A percentile compares a stretch with the other conserved stretches of the same genome.
phyloP scores from a whole-genome alignment of 176 grass and related monocot species.

The Aegilops tauschii region DNA sequence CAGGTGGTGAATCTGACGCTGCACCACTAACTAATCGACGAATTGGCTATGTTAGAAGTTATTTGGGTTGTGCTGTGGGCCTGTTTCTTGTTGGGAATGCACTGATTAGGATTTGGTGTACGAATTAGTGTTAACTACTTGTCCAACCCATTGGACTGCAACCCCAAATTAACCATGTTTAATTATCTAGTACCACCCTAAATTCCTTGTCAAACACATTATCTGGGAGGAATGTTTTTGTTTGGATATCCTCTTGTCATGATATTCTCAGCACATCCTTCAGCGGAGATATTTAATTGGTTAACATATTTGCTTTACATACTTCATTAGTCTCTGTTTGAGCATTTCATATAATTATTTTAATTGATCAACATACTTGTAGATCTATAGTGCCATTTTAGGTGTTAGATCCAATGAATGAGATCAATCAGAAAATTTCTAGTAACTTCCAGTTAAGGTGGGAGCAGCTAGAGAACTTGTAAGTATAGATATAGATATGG shows the following conservation, averaged over 20 bases:
- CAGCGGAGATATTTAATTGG: background rate
- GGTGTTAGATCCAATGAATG: background rate
- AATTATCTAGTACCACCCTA: background rate
- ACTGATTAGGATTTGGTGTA: background rate
- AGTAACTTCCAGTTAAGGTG: background rate
- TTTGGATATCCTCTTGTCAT: background rate
- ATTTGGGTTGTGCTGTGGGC: background rate
- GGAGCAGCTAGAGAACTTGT: background rate
- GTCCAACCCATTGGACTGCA: background rate
- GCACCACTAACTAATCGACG: background rate
- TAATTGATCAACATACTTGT: background rate
- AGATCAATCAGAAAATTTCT: background rate
- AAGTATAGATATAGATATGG: conserved; percentile 1
- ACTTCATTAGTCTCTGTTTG: background rate
- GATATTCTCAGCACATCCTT: background rate
- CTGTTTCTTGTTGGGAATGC: background rate
- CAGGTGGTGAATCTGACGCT: background rate
- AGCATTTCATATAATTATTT: background rate
- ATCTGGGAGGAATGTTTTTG: background rate
- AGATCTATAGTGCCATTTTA: background rate
- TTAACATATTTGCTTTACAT: background rate
- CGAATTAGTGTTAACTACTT: background rate
- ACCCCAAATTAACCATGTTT: background rate
- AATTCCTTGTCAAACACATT: background rate
- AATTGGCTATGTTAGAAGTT: background rate